Evolutionary conservation across 371 early-diverging fungal species (phyloP), one percentile per base, ranked within the genome.

Genomic region (Mycotypha africana): DNA sequence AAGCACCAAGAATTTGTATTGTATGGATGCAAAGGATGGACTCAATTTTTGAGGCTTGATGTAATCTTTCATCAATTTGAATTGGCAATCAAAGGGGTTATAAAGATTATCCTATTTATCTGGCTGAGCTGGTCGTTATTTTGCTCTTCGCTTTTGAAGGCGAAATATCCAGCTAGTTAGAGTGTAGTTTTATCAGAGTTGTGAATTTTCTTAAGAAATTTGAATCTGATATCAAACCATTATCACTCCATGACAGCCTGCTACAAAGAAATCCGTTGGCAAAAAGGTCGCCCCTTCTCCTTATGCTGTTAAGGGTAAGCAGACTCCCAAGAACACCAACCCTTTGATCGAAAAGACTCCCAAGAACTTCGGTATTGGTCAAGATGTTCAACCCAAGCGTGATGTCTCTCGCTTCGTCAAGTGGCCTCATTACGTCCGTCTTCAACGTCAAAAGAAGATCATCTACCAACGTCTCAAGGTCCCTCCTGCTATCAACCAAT

Each of bases 401-500:
- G 93, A 98, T 78, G 79, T 98, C 35, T 80, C 93, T 58, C 93
- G 97, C 70, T 97, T 91, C 72, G 91, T 95, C 72, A 93, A 93
- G 77, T 96, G 95, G 96, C 97, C 98, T 63, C 82, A 88, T 56
- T 98, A 98, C 67, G 89, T 97, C 54, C 91, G 91, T 49, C 89
- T 96, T 42, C 97, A 97, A 81, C 90, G 97, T 65, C 97, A 98
- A 78, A 88, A 89, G 80, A 85, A 85, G 76, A 92, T 98, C 75
- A 78, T 99, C 50, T 86, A 86, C 74, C 91, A 90, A 81, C 95
- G 99, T 74, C 81, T 99, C 53, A 98, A 97, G 91, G 98, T 98
- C 33, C 99, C 99, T 52, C 98, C 99, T 31, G 89, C 99, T 49
- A 86, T 99, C 81, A 95, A 99, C 88, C 99, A 99, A 84, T 99